Conservation (phyloP, 176 grass and related monocot species). For the Olyra latifolia region DNA sequence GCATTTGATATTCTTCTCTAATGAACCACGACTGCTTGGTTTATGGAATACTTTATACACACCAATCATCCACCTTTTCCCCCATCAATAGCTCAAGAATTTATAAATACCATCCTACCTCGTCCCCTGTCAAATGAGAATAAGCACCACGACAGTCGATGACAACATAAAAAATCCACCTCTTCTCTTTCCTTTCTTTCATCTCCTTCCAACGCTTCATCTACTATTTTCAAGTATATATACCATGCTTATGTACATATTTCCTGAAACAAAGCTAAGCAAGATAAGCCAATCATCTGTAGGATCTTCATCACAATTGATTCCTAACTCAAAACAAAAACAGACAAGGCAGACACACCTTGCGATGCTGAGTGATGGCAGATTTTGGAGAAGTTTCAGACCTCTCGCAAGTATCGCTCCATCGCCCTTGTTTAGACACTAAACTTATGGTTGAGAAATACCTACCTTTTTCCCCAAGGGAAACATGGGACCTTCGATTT, state of each 20-base stretch:
- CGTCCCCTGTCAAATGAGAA: neutral
- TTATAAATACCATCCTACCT: neutral
- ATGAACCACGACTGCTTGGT: no score
- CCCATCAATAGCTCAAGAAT: neutral
- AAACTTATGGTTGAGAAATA: slow-evolving; percentile 18
- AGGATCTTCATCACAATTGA: neutral
- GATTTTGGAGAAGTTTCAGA: slow-evolving; percentile 5
- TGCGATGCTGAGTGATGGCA: neutral
- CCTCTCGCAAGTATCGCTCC: neutral
- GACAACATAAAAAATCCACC: slow-evolving; percentile 4
- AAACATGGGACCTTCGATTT: slow-evolving; percentile 19
- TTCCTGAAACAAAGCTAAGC: slow-evolving; percentile 26
- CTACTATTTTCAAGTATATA: slow-evolving; percentile 34
- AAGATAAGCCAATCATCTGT: neutral
- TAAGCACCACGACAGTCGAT: slow-evolving; percentile 18
- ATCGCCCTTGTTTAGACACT: slow-evolving; percentile 2
- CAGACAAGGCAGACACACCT: slow-evolving; percentile 1
- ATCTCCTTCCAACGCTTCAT: slow-evolving; percentile 29
- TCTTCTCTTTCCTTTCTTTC: neutral
- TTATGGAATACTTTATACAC: neutral
- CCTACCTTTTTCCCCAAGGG: slow-evolving; percentile 9
- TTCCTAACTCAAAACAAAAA: neutral
- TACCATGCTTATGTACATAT: slow-evolving; percentile 33
- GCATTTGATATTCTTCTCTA: neutral
- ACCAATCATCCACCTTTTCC: neutral